Base-by-base conservation (phyloP, 2,329 filamentous ascomycete species). In the Botrytis squamosa region DNA sequence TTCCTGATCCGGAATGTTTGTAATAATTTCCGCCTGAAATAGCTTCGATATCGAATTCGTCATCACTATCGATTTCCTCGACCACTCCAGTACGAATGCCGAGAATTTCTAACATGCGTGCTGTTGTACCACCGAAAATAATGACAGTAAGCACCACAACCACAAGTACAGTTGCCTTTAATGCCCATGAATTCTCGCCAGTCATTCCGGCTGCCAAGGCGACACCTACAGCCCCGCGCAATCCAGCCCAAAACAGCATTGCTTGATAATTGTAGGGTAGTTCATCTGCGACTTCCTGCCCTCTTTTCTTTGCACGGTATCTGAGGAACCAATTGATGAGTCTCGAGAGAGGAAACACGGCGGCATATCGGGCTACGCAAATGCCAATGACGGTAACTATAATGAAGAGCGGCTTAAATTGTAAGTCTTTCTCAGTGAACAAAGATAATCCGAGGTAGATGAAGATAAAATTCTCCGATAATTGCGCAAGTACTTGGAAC, bases 161-260 rank as follows among this genome's bases (percentile, higher is more conserved):
- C 16, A 99, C 95, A 18, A 99, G 86, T n/a, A 99, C 95, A 0
- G 96, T 99, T 10, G 96, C 96, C 78, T 94, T 92, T 52, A 99
- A 86, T 0, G 94, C 93, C 74, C 91, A 92, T 0, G 90, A 91
- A 80, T 97, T 96, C 71, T 91, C 89, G 64, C 95, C 96, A 0
- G 89, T 91, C 65, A 99, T 87, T 40, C 97, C 92, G 36, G 95
- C 95, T 46, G 96, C 96, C 65, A 99, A 86, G 2, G 96, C 96
- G 52, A 99, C 96, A 73, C 96, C 96, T 78, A 99, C 96, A 65
- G 96, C 96, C 79, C 96, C 96, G 76, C 96, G 93, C 44, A 99
- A 87, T 40, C 96, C 96, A 25, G 96, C 96, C 96, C 96, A 99
- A 84, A 97, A 99, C n/a, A 99, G 89, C 96, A 99, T 98, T n/a